A percentile compares a stretch with the other conserved stretches of the same genome.
Evolutionary conservation across 2,329 filamentous ascomycete species (phyloP).

Genomic region (Tolypocladium sp.): DNA sequence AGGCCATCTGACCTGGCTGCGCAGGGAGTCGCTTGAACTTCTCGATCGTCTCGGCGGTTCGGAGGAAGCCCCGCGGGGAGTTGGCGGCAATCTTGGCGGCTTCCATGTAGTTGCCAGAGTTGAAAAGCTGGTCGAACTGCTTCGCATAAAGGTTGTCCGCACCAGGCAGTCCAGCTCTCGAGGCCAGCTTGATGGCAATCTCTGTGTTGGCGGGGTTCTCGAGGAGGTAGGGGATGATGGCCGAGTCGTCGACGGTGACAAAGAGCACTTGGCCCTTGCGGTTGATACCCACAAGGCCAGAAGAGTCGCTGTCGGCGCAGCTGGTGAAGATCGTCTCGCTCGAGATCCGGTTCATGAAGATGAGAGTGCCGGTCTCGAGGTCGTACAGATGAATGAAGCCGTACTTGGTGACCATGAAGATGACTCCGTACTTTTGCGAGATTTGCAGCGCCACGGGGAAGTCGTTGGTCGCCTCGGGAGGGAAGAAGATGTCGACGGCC

Average conservation of each 20-base stretch:
- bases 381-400: slow-evolving; percentile 99
- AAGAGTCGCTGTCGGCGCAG: slow-evolving; percentile 70
- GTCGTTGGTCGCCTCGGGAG: slow-evolving; percentile 87
- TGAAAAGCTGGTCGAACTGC: slow-evolving; percentile 84
- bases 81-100: slow-evolving; percentile 95
- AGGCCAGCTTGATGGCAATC: slow-evolving; percentile 92
- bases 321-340: slow-evolving; percentile 99
- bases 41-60: slow-evolving; percentile 91
- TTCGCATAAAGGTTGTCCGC: slow-evolving; percentile 89
- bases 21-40: slow-evolving; percentile 82
- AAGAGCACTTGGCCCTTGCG: slow-evolving; percentile 94
- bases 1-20: slow-evolving; percentile 78
- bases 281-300: slow-evolving; percentile 90
- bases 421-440: slow-evolving; percentile 90
- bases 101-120: slow-evolving; percentile 70
- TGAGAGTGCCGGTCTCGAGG: slow-evolving; percentile 86
- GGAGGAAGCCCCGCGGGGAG: slow-evolving; percentile 90
- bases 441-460: slow-evolving; percentile 98
- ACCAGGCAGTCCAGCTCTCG: slow-evolving; percentile 84
- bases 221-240: slow-evolving; percentile 86
- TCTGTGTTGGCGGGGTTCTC: slow-evolving; percentile 92
- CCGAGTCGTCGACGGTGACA: slow-evolving; percentile 86
- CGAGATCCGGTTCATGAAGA: slow-evolving; percentile 99
- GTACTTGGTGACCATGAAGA: slow-evolving; percentile 97
- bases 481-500: slow-evolving; percentile 96